These are phyloP conservation scores for Juncus effusus DNA, from an alignment of 176 grass and related monocot genomes.

Conservation along the genomic window DNA sequence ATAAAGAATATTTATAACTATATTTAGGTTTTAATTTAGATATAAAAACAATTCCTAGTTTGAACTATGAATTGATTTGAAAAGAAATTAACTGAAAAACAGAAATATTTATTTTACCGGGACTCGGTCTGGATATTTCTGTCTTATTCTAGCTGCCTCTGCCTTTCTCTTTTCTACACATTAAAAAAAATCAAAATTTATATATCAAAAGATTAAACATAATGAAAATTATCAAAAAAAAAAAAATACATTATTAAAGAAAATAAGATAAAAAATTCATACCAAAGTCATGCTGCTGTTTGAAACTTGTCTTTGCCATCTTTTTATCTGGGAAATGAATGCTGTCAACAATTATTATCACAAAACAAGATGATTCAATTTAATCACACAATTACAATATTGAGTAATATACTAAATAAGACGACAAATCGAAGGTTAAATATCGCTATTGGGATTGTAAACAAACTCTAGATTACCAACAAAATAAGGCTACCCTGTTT, in stretches of 20 bases:
- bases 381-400: conserved; percentile 1
- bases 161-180: conserved; percentile 33
- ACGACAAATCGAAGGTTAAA: not conserved
- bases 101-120: conserved; percentile 22
- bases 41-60: no score
- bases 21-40: not conserved
- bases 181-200: not conserved
- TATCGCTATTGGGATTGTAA: no score
- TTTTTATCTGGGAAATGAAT: not conserved
- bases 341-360: conserved; percentile 5
- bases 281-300: conserved; percentile 36
- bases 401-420: not conserved
- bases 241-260: not conserved
- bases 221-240: not conserved
- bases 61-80: not conserved
- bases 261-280: not conserved
- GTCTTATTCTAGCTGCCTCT: conserved; percentile 26
- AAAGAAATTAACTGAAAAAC: conserved; percentile 1
- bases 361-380: not conserved
- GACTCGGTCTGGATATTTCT: conserved; percentile 35
- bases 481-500: no score
- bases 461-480: no score
- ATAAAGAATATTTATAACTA: not conserved
- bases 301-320: conserved; percentile 38
- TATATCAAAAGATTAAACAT: not conserved